Evolutionary conservation across 108 stramenopile species (phyloP), one percentile per base, ranked within the genome.

Genomic region (Stephanodiscus triporus): DNA sequence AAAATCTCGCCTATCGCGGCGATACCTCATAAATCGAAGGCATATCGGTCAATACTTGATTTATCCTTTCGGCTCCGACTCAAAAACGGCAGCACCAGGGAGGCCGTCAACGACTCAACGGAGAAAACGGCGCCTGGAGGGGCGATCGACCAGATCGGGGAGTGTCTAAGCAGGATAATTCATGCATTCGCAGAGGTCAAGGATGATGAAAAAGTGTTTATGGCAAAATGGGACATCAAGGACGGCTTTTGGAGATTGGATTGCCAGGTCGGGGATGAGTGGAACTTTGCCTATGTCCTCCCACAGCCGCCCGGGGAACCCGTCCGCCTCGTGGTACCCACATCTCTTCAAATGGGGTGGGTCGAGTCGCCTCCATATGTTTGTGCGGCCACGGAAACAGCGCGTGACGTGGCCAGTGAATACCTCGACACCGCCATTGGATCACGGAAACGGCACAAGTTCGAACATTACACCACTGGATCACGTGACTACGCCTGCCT

Each of bases 311-410:
- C 30, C 0, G 56, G 43, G 14, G 19, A 61, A 26, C 38, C 22
- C 8, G 9, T 50, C 6, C 16, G 27, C n/a, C 29, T 86, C 6
- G 82, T 78, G n/a, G n/a, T 6, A 24, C 82, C 78, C 0, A 49
- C 72, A 6, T 65, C 70, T 9, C 51, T 83, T 1, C 82, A 83
- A 16, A 82, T 84, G 77, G 81, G 81, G 0, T 82, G 81, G 85
- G 38, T 37, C 13, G 69, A 79, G 27, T 76, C 68, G 4, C 86
- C 86, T 20, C 81, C 83, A 8, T 78, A 68, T 34, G 81, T 87
- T 27, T 73, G 70, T 20, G 56, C 79, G 0, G 82, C 71, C 32
- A 70, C 79, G 36, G 78, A 86, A 66, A 86, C 82, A 22, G 68
- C 56, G 4, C 59, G 77, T 14, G 84, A 85, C 45, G 59, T 78